phyloP scores from a whole-genome alignment of 768 basidiomycete species.

The Amanita polypyramis region DNA sequence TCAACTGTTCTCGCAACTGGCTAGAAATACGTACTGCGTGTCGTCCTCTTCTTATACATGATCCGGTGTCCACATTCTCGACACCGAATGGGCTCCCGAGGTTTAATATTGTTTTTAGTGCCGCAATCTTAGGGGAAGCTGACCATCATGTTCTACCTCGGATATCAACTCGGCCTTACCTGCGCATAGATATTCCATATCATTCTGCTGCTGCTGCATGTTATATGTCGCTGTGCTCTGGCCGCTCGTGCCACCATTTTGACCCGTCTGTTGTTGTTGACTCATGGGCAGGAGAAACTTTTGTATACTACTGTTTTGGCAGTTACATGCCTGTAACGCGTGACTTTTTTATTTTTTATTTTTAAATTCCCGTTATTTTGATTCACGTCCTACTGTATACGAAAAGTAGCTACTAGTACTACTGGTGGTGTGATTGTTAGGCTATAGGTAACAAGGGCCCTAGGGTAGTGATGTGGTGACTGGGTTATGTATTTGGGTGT shows the following conservation, averaged over 20 bases:
- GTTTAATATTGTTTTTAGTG: constrained; percentile 83
- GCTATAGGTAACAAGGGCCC: no score
- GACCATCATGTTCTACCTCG: neutral
- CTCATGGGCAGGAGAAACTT: constrained; percentile 21
- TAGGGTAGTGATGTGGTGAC: no score
- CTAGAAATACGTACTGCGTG: constrained; percentile 57
- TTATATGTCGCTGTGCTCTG: constrained; percentile 19
- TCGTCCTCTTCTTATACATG: constrained; percentile 97
- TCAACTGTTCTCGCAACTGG: neutral
- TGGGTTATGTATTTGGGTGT: no score
- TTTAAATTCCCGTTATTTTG: no score
- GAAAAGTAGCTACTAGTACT: no score
- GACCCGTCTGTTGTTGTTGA: constrained; percentile 23
- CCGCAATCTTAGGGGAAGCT: constrained; percentile 60
- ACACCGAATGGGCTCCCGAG: constrained; percentile 90
- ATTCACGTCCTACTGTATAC: no score
- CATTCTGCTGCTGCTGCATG: constrained; percentile 35
- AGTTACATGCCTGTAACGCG: no score
- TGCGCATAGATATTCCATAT: constrained; percentile 84
- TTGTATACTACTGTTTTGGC: constrained; percentile 14
- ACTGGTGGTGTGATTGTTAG: no score
- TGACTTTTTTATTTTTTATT: no score
- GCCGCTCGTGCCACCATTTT: constrained; percentile 13
- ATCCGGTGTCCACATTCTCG: constrained; percentile 96
- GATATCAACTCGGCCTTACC: constrained; percentile 32